phyloP scores from a whole-genome alignment of 2,329 filamentous ascomycete species.

The Aureobasidium lini region DNA sequence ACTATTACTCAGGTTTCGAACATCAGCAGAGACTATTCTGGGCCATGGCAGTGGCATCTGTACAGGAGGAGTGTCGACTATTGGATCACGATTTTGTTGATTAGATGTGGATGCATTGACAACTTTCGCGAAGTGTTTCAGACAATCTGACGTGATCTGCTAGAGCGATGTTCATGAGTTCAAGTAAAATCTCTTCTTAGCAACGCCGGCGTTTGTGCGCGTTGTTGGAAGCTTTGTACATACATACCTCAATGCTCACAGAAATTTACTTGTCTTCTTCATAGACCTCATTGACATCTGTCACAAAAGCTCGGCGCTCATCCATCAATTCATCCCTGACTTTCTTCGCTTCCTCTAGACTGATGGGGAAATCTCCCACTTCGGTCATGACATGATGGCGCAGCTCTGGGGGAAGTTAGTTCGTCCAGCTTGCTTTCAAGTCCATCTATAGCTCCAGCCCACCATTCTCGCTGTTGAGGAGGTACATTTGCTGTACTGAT shows the following conservation, averaged over 20 bases:
- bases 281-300: conserved; percentile 16
- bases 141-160: too few relatives aligned
- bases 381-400: conserved; percentile 22
- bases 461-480: conserved; percentile 42
- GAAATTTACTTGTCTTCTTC: conserved; percentile 20
- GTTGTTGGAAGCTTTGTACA: too few relatives aligned
- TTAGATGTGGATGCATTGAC: too few relatives aligned
- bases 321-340: conserved; percentile 25
- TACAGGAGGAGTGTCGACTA: too few relatives aligned
- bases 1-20: too few relatives aligned
- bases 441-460: conserved; percentile 16
- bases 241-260: conserved; percentile 23
- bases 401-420: conserved; percentile 24
- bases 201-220: too few relatives aligned
- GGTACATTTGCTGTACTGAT: conserved; percentile 45
- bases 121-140: too few relatives aligned
- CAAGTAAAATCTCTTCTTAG: too few relatives aligned
- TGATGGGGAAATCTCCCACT: conserved; percentile 23
- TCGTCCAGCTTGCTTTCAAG: conserved; percentile 14
- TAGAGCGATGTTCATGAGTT: too few relatives aligned
- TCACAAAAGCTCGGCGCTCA: conserved; percentile 20
- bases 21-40: too few relatives aligned
- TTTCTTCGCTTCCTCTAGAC: conserved; percentile 23
- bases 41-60: too few relatives aligned
- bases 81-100: too few relatives aligned